Conservation (phyloP, 2,329 filamentous ascomycete genomes). For the Neofusicoccum cordaticola region DNA sequence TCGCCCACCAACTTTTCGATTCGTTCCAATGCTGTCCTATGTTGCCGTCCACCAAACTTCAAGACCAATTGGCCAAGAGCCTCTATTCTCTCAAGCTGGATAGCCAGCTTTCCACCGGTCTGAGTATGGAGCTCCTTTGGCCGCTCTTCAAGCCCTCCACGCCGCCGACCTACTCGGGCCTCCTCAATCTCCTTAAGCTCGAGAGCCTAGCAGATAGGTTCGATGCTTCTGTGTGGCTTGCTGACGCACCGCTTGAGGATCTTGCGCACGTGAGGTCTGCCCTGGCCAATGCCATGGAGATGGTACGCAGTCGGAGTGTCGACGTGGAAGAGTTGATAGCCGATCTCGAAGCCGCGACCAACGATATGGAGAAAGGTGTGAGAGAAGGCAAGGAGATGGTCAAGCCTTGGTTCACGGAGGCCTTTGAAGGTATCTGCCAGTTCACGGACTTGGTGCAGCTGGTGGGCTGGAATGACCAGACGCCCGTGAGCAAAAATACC, state of each 20-base stretch:
- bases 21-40: constrained; percentile 9
- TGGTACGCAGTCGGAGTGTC: constrained; percentile 30
- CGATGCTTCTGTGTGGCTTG: constrained; percentile 40
- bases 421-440: constrained; percentile 38
- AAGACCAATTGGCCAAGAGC: constrained; percentile 26
- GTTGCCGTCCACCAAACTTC: constrained; percentile 25
- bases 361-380: constrained; percentile 30
- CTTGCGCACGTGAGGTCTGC: constrained; percentile 36
- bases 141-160: constrained; percentile 63
- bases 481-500: not conserved
- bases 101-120: constrained; percentile 70
- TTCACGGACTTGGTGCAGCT: constrained; percentile 29
- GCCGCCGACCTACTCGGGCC: constrained; percentile 37
- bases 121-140: constrained; percentile 81
- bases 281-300: constrained; percentile 32
- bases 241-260: constrained; percentile 30
- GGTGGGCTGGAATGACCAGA: not conserved
- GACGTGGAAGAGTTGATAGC: constrained; percentile 30
- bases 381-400: constrained; percentile 26
- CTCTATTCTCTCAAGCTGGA: constrained; percentile 58
- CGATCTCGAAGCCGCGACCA: constrained; percentile 28
- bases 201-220: constrained; percentile 47
- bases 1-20: constrained; percentile 27
- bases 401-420: constrained; percentile 35
- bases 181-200: constrained; percentile 41